These are phyloP conservation scores for Tylopilus felleus DNA, from an alignment of 768 basidiomycete genomes.

Conservation along the genomic window DNA sequence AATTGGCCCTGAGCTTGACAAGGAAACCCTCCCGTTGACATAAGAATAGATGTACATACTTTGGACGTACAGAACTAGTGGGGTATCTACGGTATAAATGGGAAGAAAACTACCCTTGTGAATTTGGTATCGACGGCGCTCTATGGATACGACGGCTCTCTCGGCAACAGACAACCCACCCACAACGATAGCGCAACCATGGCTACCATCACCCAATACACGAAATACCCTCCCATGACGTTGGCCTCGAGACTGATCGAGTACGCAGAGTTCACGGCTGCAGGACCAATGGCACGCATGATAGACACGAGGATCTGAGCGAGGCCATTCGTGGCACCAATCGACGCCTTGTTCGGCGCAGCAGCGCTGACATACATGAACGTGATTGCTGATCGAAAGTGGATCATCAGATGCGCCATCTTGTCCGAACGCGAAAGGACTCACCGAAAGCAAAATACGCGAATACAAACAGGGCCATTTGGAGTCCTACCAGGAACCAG, in stretches of 20 bases:
- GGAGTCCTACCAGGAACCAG: slow-evolving; percentile 49
- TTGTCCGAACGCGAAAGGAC: slow-evolving; percentile 17
- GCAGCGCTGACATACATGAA: slow-evolving; percentile 68
- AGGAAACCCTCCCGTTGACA: too few relatives aligned
- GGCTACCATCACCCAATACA: slow-evolving; percentile 41
- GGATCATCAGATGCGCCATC: background rate
- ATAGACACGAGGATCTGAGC: slow-evolving; percentile 28
- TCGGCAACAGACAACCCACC: slow-evolving; percentile 34
- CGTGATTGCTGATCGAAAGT: slow-evolving; percentile 45
- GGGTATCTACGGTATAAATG: too few relatives aligned
- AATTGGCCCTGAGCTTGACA: too few relatives aligned
- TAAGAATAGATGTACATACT: too few relatives aligned
- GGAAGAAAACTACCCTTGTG: too few relatives aligned
- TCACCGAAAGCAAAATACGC: slow-evolving; percentile 54
- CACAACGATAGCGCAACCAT: slow-evolving; percentile 31
- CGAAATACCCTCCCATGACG: slow-evolving; percentile 53
- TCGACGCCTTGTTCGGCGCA: slow-evolving; percentile 64
- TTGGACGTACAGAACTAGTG: too few relatives aligned
- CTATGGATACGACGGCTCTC: slow-evolving; percentile 8
- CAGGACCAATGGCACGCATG: slow-evolving; percentile 30
- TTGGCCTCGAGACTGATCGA: slow-evolving; percentile 29
- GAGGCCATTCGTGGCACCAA: slow-evolving; percentile 71
- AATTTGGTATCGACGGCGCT: too few relatives aligned
- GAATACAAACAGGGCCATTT: slow-evolving; percentile 44
- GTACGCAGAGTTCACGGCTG: slow-evolving; percentile 24